Base-by-base conservation (phyloP, 2,329 filamentous ascomycete species). In the Colletotrichum costaricense region DNA sequence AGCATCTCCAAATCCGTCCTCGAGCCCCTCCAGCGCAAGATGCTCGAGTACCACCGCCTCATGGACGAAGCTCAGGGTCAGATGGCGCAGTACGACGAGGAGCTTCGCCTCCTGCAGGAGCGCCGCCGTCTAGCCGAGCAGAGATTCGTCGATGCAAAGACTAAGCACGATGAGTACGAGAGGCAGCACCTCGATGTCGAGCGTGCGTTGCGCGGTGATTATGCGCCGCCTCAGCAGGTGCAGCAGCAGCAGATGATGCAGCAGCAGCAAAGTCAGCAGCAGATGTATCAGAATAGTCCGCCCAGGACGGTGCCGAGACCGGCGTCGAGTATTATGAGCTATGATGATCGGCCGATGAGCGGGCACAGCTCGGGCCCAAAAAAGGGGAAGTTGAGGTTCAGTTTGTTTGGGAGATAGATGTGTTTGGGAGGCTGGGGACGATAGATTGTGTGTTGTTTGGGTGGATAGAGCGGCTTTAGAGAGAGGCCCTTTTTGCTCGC, bases 1-100 rank as follows among this genome's bases (percentile, higher is more conserved):
- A 84, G 81, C 77, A 82, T 86, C 63, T 77, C 81, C 65, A 81
- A 84, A 73, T 84, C 80, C 75, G 85, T 86, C 69, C 82, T 86
- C 42, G 82, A 84, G 73, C 85, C 85, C 5, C 83, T 86, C 0
- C 83, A 85, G 72, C 80, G 81, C 64, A 86, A 86, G 78, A 82
- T 86, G 55, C 78, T 79, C 60, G 84, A 86, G 80, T 86, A 86
- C 78, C 78, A 82, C 16, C 78, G 75, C 56, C 77, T 84, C 56
- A 86, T 86, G 85, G 76, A 78, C 30, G 81, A 83, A 33, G 84
- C 84, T 57, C 82, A 85, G 74, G 78, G 80, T 6, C 79, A 86
- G 76, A 84, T 86, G 80, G 76, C 79, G 26, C 81, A 80, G 33
- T 81, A 86, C 19, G 85, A 86, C 76, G 83, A 84, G 2, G 84